Evolutionary conservation across 1,284 basidiomycete genomes (phyloP).

Genomic region (Bondarzewia mesenterica): DNA sequence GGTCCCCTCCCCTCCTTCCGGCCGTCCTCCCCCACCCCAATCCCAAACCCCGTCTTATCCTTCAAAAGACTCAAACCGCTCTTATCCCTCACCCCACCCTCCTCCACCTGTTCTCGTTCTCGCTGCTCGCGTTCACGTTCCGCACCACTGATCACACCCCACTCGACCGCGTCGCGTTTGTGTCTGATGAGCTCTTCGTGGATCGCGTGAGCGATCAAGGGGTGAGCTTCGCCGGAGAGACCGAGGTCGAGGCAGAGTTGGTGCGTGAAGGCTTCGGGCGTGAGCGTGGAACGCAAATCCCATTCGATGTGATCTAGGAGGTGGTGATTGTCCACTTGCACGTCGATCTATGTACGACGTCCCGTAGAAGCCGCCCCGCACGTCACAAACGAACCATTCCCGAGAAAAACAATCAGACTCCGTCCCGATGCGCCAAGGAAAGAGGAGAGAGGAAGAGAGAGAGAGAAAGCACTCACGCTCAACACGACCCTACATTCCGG

Average conservation of each 20-base stretch:
- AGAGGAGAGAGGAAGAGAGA: conserved; percentile 2
- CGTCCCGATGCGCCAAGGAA: neutral
- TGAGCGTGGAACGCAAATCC: conserved; percentile 90
- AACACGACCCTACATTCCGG: conserved; percentile 86
- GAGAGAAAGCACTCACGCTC: conserved; percentile 55
- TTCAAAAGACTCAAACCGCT: conserved; percentile 50
- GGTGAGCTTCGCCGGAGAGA: conserved; percentile 79
- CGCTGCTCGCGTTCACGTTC: conserved; percentile 12
- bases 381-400: too few species aligned
- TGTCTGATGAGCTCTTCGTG: conserved; percentile 94
- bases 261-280: conserved; percentile 80
- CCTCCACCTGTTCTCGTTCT: conserved; percentile 4
- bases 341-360: conserved; percentile 73
- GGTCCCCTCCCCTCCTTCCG: conserved; percentile 71
- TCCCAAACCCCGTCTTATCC: conserved; percentile 71
- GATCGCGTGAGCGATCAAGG: conserved; percentile 86
- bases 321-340: conserved; percentile 91
- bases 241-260: conserved; percentile 85
- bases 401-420: too few species aligned
- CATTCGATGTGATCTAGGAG: conserved; percentile 95
- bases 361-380: neutral
- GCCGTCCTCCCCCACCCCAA: conserved; percentile 55
- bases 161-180: conserved; percentile 90
- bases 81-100: conserved; percentile 33
- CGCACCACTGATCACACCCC: conserved; percentile 74